phyloP scores from a whole-genome alignment of 768 basidiomycete genomes.

The Trametes meyenii region DNA sequence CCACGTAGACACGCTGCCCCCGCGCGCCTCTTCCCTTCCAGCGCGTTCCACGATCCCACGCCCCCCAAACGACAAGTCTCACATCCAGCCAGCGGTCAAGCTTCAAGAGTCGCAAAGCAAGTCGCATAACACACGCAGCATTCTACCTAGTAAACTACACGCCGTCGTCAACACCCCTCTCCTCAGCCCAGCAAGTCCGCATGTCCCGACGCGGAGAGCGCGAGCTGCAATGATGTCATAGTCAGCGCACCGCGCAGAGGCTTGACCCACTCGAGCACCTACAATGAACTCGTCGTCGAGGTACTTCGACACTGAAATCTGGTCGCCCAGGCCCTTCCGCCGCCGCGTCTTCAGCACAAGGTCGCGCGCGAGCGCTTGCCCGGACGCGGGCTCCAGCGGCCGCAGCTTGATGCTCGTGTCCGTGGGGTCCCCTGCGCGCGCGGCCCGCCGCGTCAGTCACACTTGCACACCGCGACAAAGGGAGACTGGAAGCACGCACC shows the following conservation, averaged over 20 bases:
- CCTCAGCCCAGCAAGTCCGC: slow-evolving; percentile 81
- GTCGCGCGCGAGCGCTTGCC: slow-evolving; percentile 92
- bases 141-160: slow-evolving; percentile 16
- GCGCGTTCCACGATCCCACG: slow-evolving; percentile 41
- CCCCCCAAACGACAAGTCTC: slow-evolving; percentile 18
- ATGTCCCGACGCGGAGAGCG: slow-evolving; percentile 94
- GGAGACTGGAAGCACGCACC: slow-evolving; percentile 49
- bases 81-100: neutral
- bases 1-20: slow-evolving; percentile 43
- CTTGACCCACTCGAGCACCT: slow-evolving; percentile 36
- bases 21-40: slow-evolving; percentile 20
- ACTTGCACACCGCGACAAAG: neutral
- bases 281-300: slow-evolving; percentile 96
- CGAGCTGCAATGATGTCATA: slow-evolving; percentile 56
- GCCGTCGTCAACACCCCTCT: slow-evolving; percentile 22
- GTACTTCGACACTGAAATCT: slow-evolving; percentile 97
- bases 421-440: slow-evolving; percentile 83
- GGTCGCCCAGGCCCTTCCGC: slow-evolving; percentile 95
- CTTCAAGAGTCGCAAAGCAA: slow-evolving; percentile 3
- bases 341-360: slow-evolving; percentile 95
- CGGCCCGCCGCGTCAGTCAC: slow-evolving; percentile 25
- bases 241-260: slow-evolving; percentile 2
- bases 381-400: slow-evolving; percentile 95
- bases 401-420: slow-evolving; percentile 96
- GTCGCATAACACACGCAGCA: slow-evolving; percentile 22